Evolutionary conservation across 2,329 filamentous ascomycete species (phyloP), one percentile per base, ranked within the genome.

Genomic region (Fusarium tjaetaba): DNA sequence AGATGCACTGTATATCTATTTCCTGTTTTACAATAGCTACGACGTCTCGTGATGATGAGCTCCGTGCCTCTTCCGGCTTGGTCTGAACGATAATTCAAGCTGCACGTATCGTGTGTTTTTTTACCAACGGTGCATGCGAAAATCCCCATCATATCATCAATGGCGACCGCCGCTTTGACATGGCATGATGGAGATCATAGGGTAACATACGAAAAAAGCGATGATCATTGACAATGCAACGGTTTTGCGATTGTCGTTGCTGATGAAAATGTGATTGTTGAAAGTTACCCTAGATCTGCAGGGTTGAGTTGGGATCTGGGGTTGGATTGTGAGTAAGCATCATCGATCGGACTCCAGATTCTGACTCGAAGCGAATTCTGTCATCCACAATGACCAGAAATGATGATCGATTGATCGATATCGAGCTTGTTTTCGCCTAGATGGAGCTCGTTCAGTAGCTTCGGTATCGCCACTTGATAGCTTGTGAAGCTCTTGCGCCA

Each of bases 241-340:
- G 14, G 30, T 34, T 56, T 22, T 1, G n/a, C 11, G 38, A 63
- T 49, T 49, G 13, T 8, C 20, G 36, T 14, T 20, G 5, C 32
- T 46, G 39, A 22, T 46, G 20, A 43, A 49, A 52, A 39, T 49
- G 34, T 46, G 11, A 66, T 28, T 32, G 32, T 11, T 36, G 5
- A 2, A 42, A 65, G 28, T 28, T 70, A 70, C 67, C 67, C 67
- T 70, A 56, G 4, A 70, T 55, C 60, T 32, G 20, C 16, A 41
- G n/a, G 48, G 48, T 51, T 34, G 30, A 22, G 26, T 7, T 32
- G 32, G 43, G 45, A 38, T 45, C 32, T 55, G 52, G 39, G 46
- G 28, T 13, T 18, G n/a, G 46, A 28, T 16, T 20, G 20, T 34
- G 49, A 65, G 49, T 65, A 57, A 57, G 60, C 46, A 52, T 51